Conservation (phyloP, 73 alveolate genomes). For the Urostyla sp. region DNA sequence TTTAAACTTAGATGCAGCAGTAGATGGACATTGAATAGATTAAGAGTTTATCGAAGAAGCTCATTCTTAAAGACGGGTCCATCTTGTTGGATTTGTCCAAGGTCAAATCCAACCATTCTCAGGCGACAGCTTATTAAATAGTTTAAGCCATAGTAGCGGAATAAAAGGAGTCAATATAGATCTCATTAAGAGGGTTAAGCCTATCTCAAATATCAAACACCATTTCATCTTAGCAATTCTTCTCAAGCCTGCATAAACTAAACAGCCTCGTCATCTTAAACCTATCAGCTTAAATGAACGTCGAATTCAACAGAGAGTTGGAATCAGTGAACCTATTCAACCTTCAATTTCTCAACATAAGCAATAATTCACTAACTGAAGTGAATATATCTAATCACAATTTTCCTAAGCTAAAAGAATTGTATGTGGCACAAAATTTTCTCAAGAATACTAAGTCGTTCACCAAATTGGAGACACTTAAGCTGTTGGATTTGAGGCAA, state of each 20-base stretch:
- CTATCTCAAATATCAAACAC: neutral
- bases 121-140: neutral
- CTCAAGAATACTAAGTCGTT: neutral
- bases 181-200: neutral
- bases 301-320: neutral
- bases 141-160: too few species aligned
- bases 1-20: neutral
- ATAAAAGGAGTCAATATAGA: neutral
- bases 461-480: neutral
- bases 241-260: neutral
- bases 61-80: conserved; percentile 24
- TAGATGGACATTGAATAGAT: neutral
- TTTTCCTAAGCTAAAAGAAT: conserved; percentile 20
- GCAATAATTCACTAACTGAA: conserved; percentile 1
- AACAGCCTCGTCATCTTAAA: conserved; percentile 2
- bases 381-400: neutral
- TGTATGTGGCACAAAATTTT: neutral
- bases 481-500: neutral
- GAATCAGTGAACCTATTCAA: neutral
- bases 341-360: neutral
- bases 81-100: conserved; percentile 9
- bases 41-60: neutral
- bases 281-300: conserved; percentile 17
- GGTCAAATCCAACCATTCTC: neutral
- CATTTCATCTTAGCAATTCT: neutral